phyloP scores from a whole-genome alignment of 2,329 filamentous ascomycete species.

The Fulvia fulva region DNA sequence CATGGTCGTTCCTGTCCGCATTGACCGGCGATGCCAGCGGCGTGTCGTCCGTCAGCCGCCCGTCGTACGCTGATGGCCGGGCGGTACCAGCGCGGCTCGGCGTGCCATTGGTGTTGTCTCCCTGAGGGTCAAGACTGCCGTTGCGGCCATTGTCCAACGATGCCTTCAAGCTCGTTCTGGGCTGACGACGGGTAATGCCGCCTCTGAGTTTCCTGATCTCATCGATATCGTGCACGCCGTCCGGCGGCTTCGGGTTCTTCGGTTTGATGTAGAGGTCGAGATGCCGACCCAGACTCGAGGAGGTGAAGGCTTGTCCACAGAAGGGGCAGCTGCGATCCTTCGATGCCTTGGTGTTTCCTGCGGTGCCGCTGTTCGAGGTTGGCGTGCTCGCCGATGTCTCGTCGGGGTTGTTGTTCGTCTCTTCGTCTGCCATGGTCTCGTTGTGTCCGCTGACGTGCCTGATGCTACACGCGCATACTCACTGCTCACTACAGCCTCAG shows the following conservation, averaged over 20 bases:
- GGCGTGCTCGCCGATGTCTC: slow-evolving; percentile 26
- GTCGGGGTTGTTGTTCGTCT: slow-evolving; percentile 16
- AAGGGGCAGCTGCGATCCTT: slow-evolving; percentile 90
- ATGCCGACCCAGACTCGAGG: slow-evolving; percentile 86
- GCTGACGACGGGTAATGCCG: slow-evolving; percentile 80
- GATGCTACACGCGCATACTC: neutral
- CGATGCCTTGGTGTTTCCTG: slow-evolving; percentile 29
- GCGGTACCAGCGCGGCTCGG: neutral
- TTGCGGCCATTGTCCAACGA: slow-evolving; percentile 11
- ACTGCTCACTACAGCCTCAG: neutral
- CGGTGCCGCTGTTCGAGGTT: slow-evolving; percentile 14
- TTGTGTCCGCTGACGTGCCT: neutral
- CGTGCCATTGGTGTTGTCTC: neutral
- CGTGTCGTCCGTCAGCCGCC: slow-evolving; percentile 5
- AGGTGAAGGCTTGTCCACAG: slow-evolving; percentile 86
- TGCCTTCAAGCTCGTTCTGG: slow-evolving; percentile 48
- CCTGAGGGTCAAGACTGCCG: slow-evolving; percentile 2
- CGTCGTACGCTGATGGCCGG: neutral
- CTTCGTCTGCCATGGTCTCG: slow-evolving; percentile 9
- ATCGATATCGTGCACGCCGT: slow-evolving; percentile 86
- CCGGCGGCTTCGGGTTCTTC: slow-evolving; percentile 81
- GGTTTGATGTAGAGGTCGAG: slow-evolving; percentile 91
- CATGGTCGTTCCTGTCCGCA: slow-evolving; percentile 12
- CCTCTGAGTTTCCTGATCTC: slow-evolving; percentile 81
- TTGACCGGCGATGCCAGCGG: slow-evolving; percentile 21